Base-by-base conservation (phyloP, 129 eudicot species). In the Glebionis coronaria region DNA sequence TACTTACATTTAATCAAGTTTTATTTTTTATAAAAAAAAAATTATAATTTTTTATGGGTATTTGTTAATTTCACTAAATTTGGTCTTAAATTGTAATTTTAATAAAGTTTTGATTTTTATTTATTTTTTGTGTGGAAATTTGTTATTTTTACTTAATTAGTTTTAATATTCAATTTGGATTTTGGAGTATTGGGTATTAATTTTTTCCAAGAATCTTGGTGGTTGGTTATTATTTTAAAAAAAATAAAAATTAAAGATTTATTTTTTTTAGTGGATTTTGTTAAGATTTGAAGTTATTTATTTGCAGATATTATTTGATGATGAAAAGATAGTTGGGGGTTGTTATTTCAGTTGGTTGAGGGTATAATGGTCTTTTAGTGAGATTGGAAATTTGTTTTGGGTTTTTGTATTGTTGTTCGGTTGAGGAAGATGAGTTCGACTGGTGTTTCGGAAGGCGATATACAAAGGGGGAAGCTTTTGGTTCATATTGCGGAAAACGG, bases 401-500 rank as follows among this genome's bases (percentile, higher is more conserved):
- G 19, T 56, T 28, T 54, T 21, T 44, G 40, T 18, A 19, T 49
- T 11, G 57, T 44, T 23, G n/a, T 11, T 19, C 4, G 56, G 65
- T 75, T 61, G 65, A 63, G 68, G 65, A 77, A 74, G 81, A 93
- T 93, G 99, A 90, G 88, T 74, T 77, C 90, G 6, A 73, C 65
- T 80, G 76, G 77, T 56, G 73, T 38, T 44, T 80, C 82, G 7
- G 90, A 63, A 56, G 88, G 78, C 25, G 84, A 80, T 11, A 66
- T 80, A 68, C 89, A 70, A 56, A 82, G 76, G 74, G 95, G 97
- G 35, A 93, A 89, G 66, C 85, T 93, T 40, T 42, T 84, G 69
- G 94, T 93, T 75, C 97, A 82, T 58, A 68, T 86, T 13, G 99
- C 97, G n/a, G 97, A 93, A 73, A 93, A 93, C 79, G 99, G 99